Conservation (phyloP, 768 basidiomycete species). For the Naganishia vaughanmartiniae region DNA sequence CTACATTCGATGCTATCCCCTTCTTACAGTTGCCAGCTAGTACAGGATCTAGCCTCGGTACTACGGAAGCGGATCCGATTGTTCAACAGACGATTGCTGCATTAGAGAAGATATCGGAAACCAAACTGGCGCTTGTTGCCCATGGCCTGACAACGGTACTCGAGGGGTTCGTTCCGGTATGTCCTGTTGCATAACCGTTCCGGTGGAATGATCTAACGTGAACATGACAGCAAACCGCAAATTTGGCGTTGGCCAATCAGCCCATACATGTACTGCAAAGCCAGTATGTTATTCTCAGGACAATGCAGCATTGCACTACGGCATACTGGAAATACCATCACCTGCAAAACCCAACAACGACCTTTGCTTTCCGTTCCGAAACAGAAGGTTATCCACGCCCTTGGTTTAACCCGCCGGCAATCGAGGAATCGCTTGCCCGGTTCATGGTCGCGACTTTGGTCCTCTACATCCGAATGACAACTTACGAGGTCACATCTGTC, state of each 20-base stretch:
- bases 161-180: constrained; percentile 73
- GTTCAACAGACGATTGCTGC: constrained; percentile 74
- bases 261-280: constrained; percentile 77
- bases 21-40: constrained; percentile 81
- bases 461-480: constrained; percentile 72
- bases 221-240: constrained; percentile 22
- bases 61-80: constrained; percentile 71
- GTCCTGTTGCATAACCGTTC: constrained; percentile 32
- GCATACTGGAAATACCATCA: constrained; percentile 66
- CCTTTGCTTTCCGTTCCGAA: constrained; percentile 40
- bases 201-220: not conserved
- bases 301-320: constrained; percentile 72
- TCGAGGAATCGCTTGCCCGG: constrained; percentile 77
- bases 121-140: constrained; percentile 75
- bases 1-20: not conserved
- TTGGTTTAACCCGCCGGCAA: constrained; percentile 66
- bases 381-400: constrained; percentile 49
- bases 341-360: constrained; percentile 52
- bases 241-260: constrained; percentile 41
- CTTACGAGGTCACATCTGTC: constrained; percentile 41
- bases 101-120: constrained; percentile 72
- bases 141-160: constrained; percentile 73
- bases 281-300: constrained; percentile 78
- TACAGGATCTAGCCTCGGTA: constrained; percentile 71
- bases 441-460: constrained; percentile 80